Conservation (phyloP, 2,329 filamentous ascomycete genomes). For the Chaetomium sp. region DNA sequence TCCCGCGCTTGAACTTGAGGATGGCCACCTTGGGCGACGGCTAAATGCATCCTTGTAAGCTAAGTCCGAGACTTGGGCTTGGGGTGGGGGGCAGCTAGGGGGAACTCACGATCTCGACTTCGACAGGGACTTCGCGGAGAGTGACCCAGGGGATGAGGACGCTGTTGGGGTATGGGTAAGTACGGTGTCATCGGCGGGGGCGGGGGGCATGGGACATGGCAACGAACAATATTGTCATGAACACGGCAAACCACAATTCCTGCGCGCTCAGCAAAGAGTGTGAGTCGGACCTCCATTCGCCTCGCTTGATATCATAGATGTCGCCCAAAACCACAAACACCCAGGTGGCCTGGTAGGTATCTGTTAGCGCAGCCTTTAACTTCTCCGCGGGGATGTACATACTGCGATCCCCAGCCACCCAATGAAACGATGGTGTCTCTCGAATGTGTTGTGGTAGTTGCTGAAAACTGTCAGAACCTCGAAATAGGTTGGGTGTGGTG, state of each 20-base stretch:
- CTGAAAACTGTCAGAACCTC: slow-evolving; percentile 30
- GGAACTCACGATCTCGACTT: slow-evolving; percentile 44
- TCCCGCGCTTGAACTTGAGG: slow-evolving; percentile 45
- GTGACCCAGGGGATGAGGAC: slow-evolving; percentile 46
- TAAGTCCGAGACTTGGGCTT: neutral
- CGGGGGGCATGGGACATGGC: neutral
- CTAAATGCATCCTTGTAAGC: slow-evolving; percentile 35
- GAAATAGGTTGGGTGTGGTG: slow-evolving; percentile 29
- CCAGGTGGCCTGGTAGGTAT: slow-evolving; percentile 39
- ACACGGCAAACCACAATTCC: slow-evolving; percentile 47
- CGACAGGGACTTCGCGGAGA: slow-evolving; percentile 44
- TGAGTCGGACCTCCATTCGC: slow-evolving; percentile 41
- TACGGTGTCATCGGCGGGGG: neutral
- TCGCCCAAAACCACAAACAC: slow-evolving; percentile 45
- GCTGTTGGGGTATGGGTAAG: slow-evolving; percentile 35
- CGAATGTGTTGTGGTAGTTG: slow-evolving; percentile 47
- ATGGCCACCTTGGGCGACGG: slow-evolving; percentile 47
- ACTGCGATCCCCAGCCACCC: slow-evolving; percentile 45
- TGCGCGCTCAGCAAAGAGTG: slow-evolving; percentile 43
- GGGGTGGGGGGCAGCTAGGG: neutral
- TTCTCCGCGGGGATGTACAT: neutral
- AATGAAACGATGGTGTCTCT: slow-evolving; percentile 47
- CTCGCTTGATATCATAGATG: slow-evolving; percentile 42
- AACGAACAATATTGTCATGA: slow-evolving; percentile 46
- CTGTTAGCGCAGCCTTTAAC: neutral